Evolutionary conservation across 495 filamentous ascomycete species (phyloP).

Genomic region (Pyrenula aspistea): DNA sequence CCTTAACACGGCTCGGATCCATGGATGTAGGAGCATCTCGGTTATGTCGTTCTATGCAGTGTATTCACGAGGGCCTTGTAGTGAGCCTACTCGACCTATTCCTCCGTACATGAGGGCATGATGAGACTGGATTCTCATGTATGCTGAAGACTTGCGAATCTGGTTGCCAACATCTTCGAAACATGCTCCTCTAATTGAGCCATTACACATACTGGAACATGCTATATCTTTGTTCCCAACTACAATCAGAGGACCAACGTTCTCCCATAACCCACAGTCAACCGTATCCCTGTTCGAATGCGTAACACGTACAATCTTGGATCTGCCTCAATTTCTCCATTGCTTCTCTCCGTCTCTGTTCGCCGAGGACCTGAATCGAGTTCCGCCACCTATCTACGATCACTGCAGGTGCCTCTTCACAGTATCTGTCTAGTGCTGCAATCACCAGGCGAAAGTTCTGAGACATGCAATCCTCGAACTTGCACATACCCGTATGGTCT

Average conservation of each 20-base stretch:
- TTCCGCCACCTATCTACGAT: slow-evolving; percentile 1
- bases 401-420: slow-evolving; percentile 6
- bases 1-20: not conserved
- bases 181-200: not conserved
- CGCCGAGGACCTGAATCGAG: not conserved
- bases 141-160: not conserved
- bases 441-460: slow-evolving; percentile 11
- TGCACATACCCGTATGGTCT: slow-evolving; percentile 12
- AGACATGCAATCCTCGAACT: slow-evolving; percentile 7
- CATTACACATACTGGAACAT: not conserved
- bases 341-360: not conserved
- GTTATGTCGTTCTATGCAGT: not conserved
- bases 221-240: not conserved
- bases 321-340: not conserved
- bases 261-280: not conserved
- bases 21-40: not conserved
- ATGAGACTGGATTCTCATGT: not conserved
- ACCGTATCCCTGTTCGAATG: not conserved
- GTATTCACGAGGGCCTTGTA: not conserved
- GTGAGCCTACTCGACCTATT: not conserved
- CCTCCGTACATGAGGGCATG: not conserved
- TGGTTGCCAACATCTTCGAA: not conserved
- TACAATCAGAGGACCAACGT: too few species aligned
- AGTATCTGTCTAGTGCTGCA: slow-evolving; percentile 10
- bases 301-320: not conserved